phyloP scores from a whole-genome alignment of 2,329 filamentous ascomycete species.

The Venturia carpophila region DNA sequence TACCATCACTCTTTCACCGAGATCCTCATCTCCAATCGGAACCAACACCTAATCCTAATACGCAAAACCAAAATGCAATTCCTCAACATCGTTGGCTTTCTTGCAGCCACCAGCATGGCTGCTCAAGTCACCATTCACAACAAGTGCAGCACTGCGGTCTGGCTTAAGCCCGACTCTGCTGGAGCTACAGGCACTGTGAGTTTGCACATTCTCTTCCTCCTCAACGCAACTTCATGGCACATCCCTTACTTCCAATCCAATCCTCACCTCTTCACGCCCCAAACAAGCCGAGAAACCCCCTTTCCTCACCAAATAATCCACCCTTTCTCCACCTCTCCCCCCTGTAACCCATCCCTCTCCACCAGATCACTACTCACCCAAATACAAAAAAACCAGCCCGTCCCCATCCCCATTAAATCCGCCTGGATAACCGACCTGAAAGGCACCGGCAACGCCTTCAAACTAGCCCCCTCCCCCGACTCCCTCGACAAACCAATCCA shows the following conservation, averaged over 20 bases:
- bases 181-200: slow-evolving; percentile 6
- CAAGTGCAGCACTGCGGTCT: neutral
- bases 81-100: neutral
- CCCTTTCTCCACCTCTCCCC: neutral
- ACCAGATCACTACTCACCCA: neutral
- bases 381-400: neutral
- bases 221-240: neutral
- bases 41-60: neutral
- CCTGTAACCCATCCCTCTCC: neutral
- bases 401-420: neutral
- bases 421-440: slow-evolving; percentile 2
- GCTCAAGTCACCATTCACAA: slow-evolving; percentile 9
- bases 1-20: neutral
- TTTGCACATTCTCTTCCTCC: neutral
- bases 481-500: slow-evolving; percentile 3
- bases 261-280: neutral
- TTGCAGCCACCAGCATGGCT: slow-evolving; percentile 4
- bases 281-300: neutral
- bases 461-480: neutral
- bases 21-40: neutral
- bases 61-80: slow-evolving; percentile 2
- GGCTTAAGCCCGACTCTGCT: slow-evolving; percentile 6
- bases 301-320: neutral
- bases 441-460: slow-evolving; percentile 5
- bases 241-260: neutral